Conservation (phyloP, 2,329 filamentous ascomycete species). For the Penicillium italicum region DNA sequence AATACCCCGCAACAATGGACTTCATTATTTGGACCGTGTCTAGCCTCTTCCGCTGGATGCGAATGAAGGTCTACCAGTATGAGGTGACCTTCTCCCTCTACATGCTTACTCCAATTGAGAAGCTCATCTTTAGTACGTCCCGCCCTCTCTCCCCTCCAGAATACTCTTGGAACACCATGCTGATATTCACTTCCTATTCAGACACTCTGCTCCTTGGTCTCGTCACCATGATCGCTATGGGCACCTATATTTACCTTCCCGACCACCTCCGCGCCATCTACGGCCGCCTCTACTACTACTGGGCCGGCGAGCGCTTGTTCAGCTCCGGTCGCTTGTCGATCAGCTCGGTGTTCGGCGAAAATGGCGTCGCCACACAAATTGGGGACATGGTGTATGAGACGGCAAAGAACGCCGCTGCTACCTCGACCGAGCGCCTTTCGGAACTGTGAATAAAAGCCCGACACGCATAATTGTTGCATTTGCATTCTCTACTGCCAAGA, state of each 20-base stretch:
- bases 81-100: slow-evolving; percentile 96
- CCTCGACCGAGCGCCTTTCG: slow-evolving; percentile 29
- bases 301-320: slow-evolving; percentile 65
- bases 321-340: slow-evolving; percentile 33
- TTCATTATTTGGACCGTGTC: slow-evolving; percentile 41
- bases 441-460: slow-evolving; percentile 29
- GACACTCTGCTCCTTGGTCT: slow-evolving; percentile 91
- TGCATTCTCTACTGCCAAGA: slow-evolving; percentile 1
- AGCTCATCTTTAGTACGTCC: slow-evolving; percentile 89
- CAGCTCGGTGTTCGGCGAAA: slow-evolving; percentile 33
- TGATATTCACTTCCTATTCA: slow-evolving; percentile 37
- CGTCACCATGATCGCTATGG: slow-evolving; percentile 79
- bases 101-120: slow-evolving; percentile 95
- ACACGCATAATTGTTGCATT: slow-evolving; percentile 1
- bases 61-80: slow-evolving; percentile 95
- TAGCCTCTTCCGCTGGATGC: slow-evolving; percentile 73
- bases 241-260: slow-evolving; percentile 86
- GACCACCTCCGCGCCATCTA: slow-evolving; percentile 81
- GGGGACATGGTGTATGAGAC: slow-evolving; percentile 50
- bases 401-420: slow-evolving; percentile 44
- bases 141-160: background rate
- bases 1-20: slow-evolving; percentile 22
- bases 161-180: background rate
- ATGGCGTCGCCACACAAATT: slow-evolving; percentile 21
- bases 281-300: slow-evolving; percentile 90